Evolutionary conservation across 2,329 filamentous ascomycete genomes (phyloP).

Genomic region (Nigrograna mackinnonii): DNA sequence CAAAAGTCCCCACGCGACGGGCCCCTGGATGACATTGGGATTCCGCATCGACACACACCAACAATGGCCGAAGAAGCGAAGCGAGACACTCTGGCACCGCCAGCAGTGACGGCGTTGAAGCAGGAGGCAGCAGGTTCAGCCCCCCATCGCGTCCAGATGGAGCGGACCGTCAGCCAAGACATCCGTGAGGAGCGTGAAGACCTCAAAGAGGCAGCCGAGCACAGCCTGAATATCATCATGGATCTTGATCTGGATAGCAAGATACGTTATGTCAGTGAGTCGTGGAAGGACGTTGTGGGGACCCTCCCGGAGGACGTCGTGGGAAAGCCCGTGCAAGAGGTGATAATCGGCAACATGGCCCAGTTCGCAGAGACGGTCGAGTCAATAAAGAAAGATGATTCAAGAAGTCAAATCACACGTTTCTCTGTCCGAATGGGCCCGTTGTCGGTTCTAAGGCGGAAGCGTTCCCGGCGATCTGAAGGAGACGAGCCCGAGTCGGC

Average conservation of each 20-base stretch:
- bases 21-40: conserved; percentile 8
- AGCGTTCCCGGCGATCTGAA: conserved; percentile 24
- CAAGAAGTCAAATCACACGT: conserved; percentile 76
- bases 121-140: conserved; percentile 37
- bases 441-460: conserved; percentile 36
- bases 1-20: conserved; percentile 13
- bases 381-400: conserved; percentile 85
- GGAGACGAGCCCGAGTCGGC: conserved; percentile 30
- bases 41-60: conserved; percentile 12
- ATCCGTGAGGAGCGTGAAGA: conserved; percentile 94
- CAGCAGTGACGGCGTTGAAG: conserved; percentile 48
- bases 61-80: conserved; percentile 33
- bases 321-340: conserved; percentile 76
- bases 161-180: conserved; percentile 76
- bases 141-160: conserved; percentile 49
- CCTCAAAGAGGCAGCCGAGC: conserved; percentile 91
- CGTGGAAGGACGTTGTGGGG: conserved; percentile 92
- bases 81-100: conserved; percentile 43
- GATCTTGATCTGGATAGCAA: conserved; percentile 89
- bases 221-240: conserved; percentile 94
- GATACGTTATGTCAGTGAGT: conserved; percentile 95
- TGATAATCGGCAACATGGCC: conserved; percentile 78
- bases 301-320: conserved; percentile 73
- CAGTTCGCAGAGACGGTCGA: conserved; percentile 84
- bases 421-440: conserved; percentile 42